Evolutionary conservation across 1,284 basidiomycete genomes (phyloP).

Genomic region (Irpex sp.): DNA sequence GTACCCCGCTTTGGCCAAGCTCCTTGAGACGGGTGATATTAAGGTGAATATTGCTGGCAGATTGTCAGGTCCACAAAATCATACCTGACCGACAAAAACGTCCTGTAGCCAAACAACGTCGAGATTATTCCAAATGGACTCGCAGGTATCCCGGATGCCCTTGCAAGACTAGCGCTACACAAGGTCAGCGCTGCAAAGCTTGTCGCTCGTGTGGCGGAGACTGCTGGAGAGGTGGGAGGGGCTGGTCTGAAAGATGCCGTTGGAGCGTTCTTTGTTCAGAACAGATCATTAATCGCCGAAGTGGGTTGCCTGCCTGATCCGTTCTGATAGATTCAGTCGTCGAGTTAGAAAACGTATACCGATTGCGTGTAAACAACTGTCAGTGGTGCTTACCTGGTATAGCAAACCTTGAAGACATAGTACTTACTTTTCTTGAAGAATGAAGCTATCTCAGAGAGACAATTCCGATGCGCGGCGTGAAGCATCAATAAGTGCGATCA

Average conservation of each 20-base stretch:
- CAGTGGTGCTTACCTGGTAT: too few species aligned
- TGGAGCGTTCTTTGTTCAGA: not conserved
- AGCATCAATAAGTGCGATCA: too few species aligned
- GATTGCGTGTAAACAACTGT: too few species aligned
- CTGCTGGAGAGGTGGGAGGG: conserved; percentile 8
- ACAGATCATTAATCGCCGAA: not conserved
- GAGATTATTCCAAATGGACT: conserved; percentile 25
- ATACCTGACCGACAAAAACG: not conserved
- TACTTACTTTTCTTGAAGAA: too few species aligned
- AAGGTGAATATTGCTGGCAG: not conserved
- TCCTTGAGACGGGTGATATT: conserved; percentile 10
- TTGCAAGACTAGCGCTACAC: conserved; percentile 16
- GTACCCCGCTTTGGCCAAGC: conserved; percentile 7
- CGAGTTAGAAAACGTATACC: too few species aligned
- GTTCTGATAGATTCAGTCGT: not conserved
- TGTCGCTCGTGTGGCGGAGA: conserved; percentile 24
- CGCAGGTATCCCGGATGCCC: conserved; percentile 22
- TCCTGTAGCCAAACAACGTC: conserved; percentile 13
- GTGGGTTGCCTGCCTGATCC: not conserved
- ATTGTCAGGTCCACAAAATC: not conserved
- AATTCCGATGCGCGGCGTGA: too few species aligned
- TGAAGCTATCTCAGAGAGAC: too few species aligned
- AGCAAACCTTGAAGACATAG: too few species aligned
- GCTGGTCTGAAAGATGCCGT: not conserved
- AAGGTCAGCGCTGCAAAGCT: conserved; percentile 25